These are phyloP conservation scores for Aspergillus conjunctus DNA, from an alignment of 495 filamentous ascomycete genomes.

Conservation along the genomic window DNA sequence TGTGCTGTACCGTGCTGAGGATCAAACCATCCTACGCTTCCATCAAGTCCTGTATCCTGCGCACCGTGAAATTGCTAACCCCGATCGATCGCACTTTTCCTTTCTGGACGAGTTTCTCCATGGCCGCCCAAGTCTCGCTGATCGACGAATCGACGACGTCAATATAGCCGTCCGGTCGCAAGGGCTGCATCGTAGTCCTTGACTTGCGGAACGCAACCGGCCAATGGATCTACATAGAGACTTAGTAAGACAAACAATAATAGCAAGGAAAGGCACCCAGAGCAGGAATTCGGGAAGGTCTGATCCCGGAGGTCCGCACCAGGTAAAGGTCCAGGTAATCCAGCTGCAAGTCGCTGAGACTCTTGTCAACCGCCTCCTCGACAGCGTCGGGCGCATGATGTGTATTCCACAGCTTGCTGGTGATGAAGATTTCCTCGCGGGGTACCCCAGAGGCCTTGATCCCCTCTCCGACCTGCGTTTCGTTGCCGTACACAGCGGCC, in stretches of 20 bases:
- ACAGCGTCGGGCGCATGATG: slow-evolving; percentile 14
- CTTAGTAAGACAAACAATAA: background rate
- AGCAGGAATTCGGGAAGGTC: too few species aligned
- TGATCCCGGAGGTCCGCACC: too few species aligned
- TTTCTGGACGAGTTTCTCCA: slow-evolving; percentile 11
- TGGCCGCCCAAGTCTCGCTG: slow-evolving; percentile 3
- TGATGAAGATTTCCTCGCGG: background rate
- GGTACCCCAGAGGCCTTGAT: background rate
- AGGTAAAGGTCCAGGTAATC: slow-evolving; percentile 15
- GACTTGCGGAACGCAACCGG: too few species aligned
- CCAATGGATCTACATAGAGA: too few species aligned
- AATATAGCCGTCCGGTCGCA: too few species aligned
- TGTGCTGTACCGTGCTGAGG: too few species aligned
- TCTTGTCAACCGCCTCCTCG: background rate
- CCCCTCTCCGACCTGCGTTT: background rate
- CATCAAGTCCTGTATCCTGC: too few species aligned
- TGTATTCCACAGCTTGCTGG: slow-evolving; percentile 12
- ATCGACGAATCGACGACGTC: background rate
- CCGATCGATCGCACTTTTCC: slow-evolving; percentile 12
- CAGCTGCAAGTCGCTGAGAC: background rate
- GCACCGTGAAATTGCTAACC: slow-evolving; percentile 18
- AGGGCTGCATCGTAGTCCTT: too few species aligned
- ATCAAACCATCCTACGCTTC: too few species aligned
- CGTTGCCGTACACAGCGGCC: background rate
- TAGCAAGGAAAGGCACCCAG: slow-evolving; percentile 16